phyloP scores from a whole-genome alignment of 345 rosid species.

The Melaleuca quinquenervia region DNA sequence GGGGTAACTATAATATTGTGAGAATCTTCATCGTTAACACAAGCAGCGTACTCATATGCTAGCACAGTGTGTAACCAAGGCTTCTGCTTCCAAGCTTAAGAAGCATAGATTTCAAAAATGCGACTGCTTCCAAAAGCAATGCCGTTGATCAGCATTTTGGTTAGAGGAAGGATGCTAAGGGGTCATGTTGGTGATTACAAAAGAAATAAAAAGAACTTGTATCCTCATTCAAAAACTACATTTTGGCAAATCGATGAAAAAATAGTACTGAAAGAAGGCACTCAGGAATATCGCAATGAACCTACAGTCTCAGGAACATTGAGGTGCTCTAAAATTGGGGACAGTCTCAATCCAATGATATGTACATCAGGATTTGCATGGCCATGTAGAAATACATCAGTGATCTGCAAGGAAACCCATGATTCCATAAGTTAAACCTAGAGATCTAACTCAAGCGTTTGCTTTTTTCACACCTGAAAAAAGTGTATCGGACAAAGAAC shows the following conservation, averaged over 20 bases:
- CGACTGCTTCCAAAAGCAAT: not conserved
- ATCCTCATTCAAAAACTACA: not conserved
- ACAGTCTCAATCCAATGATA: conserved; percentile 57
- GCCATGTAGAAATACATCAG: conserved; percentile 47
- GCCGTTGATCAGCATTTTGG: not conserved
- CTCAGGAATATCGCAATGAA: conserved; percentile 1
- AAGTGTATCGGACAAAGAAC: not conserved
- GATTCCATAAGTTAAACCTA: not conserved
- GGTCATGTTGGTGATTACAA: not conserved
- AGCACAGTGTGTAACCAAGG: not conserved
- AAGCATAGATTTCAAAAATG: not conserved
- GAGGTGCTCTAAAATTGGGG: conserved; percentile 30
- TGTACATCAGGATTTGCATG: conserved; percentile 59
- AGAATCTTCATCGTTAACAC: not conserved
- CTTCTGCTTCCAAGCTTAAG: not conserved
- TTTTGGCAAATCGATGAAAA: not conserved
- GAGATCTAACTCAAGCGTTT: not conserved
- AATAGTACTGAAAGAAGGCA: not conserved
- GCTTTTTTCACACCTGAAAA: not conserved
- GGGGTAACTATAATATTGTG: not conserved
- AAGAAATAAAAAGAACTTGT: not conserved
- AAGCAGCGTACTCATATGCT: not conserved
- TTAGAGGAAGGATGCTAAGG: not conserved
- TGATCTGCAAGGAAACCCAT: conserved; percentile 38
- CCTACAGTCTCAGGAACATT: not conserved